Percentiles rank a stretch among this genome's conserved stretches.
Conservation (phyloP, 1,139 yeast genomes). For the Debaryomycetaceae sp. region DNA sequence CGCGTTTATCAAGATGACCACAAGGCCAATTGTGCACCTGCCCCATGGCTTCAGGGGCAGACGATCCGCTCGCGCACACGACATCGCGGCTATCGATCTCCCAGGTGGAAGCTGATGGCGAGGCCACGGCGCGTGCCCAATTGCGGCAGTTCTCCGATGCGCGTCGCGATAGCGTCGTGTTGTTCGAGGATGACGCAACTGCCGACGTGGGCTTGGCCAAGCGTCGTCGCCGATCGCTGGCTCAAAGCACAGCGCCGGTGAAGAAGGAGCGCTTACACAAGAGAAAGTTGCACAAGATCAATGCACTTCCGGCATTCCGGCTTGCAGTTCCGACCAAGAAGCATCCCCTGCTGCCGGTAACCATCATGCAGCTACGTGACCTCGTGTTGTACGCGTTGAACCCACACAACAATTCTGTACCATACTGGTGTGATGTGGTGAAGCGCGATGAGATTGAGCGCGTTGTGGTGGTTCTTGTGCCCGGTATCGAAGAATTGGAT, state of each 20-base stretch:
- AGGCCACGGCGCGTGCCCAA: too few species aligned
- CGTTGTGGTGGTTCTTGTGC: constrained; percentile 59
- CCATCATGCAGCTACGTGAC: constrained; percentile 47
- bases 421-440: constrained; percentile 37
- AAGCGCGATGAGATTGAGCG: constrained; percentile 21
- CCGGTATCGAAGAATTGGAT: constrained; percentile 55
- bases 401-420: constrained; percentile 25
- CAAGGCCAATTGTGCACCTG: too few species aligned
- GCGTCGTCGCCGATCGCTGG: constrained; percentile 42
- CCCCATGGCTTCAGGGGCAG: constrained; percentile 3
- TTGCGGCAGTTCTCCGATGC: too few species aligned
- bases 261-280: constrained; percentile 25
- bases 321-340: constrained; percentile 16
- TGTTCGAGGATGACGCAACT: constrained; percentile 13
- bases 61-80: constrained; percentile 20
- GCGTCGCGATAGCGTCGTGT: too few species aligned
- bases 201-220: constrained; percentile 11
- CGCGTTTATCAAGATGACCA: too few species aligned
- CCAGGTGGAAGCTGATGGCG: constrained; percentile 16
- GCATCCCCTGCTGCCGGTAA: constrained; percentile 12
- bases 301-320: constrained; percentile 24
- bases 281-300: constrained; percentile 29
- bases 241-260: constrained; percentile 17
- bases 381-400: constrained; percentile 45
- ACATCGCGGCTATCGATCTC: constrained; percentile 29